Evolutionary conservation across 2,329 filamentous ascomycete genomes (phyloP), one percentile per base, ranked within the genome.

Genomic region (Aspergillus viridinutans): DNA sequence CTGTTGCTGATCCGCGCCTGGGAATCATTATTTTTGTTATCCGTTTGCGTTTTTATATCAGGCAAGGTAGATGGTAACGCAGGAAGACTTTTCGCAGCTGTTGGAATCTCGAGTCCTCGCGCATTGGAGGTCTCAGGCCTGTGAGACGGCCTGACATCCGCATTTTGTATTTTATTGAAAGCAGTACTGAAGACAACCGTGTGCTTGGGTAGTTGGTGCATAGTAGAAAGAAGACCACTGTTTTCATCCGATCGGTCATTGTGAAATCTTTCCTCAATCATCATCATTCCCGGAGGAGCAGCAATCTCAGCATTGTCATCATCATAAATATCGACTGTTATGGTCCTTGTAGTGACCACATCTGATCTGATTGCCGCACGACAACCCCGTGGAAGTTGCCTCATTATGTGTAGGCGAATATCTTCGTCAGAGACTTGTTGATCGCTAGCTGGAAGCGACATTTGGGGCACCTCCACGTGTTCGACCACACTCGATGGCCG

Each of bases 241-340:
- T 50, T 56, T n/a, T 49, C 58, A 51, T 57, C 57, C 38, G 58
- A 55, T 32, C 83, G 64, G 79, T 84, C 58, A 78, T 82, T 60
- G 79, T 82, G 60, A 49, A 78, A 74, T 29, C 70, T 70, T 64
- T 80, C 77, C 53, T 76, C 75, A 43, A 80, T 64, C 67, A 79
- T 73, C 55, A 74, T 74, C 1, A 76, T 78, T 4, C 77, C 77
- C 17, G 77, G 77, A 14, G 77, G 77, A 28, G 77, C 69, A 43
- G 70, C 67, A 48, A 80, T 76, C 49, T 78, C 72, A 23, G 74
- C 68, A 50, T 64, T 73, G 32, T 76, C 69, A 17, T 75, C 68
- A 59, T 78, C 75, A 55, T 71, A 78, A 20, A 80, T 72, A 57
- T 80, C 76, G 8, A 80, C 77, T 2, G 75, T 78, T 52, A 79